These are phyloP conservation scores for Eucalyptus decipiens DNA, from an alignment of 345 rosid genomes.

Conservation along the genomic window DNA sequence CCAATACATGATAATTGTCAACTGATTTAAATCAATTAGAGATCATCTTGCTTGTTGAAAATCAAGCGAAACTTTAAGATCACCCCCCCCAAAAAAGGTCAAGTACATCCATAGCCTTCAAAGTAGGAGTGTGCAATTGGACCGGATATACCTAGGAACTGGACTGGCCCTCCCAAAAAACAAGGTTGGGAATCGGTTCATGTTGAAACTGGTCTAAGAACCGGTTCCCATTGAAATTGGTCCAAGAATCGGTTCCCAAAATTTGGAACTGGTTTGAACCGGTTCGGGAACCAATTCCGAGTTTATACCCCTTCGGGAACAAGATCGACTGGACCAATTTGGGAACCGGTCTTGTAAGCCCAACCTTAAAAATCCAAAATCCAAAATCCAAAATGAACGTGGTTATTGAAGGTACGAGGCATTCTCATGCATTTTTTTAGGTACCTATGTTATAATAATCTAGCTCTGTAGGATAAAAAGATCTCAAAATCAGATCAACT, in stretches of 20 bases:
- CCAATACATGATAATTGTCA: not conserved
- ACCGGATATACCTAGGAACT: no score
- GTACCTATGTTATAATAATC: not conserved
- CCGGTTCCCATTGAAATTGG: no score
- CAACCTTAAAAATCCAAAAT: no score
- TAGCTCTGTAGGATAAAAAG: not conserved
- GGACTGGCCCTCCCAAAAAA: rapidly evolving
- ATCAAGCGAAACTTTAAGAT: not conserved
- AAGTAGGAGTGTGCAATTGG: no score
- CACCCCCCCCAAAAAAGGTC: not conserved
- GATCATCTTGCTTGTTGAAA: not conserved
- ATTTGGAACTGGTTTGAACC: no score
- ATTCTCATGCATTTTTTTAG: not conserved
- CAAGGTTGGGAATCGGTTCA: rapidly evolving
- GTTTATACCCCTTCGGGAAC: no score
- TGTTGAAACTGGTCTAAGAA: no score
- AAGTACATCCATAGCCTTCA: not conserved
- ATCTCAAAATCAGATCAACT: not conserved
- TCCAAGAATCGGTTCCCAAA: no score
- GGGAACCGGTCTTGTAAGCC: no score
- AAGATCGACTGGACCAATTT: no score
- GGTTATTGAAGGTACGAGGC: no score
- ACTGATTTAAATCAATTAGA: not conserved
- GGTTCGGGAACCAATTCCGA: rapidly evolving
- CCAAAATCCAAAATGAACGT: no score